These are phyloP conservation scores for Globisporangium radiosum DNA, from an alignment of 352 stramenopile genomes.

Conservation along the genomic window DNA sequence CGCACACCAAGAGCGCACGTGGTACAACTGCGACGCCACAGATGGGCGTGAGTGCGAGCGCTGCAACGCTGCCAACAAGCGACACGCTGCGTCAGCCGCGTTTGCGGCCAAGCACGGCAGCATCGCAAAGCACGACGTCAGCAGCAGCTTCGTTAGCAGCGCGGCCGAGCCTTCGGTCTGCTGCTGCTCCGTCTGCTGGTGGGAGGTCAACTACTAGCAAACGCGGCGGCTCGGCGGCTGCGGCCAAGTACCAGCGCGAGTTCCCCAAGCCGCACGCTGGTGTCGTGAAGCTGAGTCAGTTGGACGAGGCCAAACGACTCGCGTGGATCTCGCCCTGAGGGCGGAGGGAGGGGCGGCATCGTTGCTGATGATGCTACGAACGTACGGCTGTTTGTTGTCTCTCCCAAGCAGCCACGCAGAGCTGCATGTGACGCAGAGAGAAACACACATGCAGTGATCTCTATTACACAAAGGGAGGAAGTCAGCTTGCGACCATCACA, in stretches of 20 bases:
- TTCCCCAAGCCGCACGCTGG: conserved; percentile 49
- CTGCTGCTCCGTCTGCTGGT: too few species aligned
- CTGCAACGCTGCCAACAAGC: not conserved
- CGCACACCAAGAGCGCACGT: conserved; percentile 6
- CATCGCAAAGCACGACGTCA: not conserved
- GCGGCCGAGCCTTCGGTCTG: not conserved
- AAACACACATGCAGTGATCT: conserved; percentile 7
- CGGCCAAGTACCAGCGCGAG: conserved; percentile 43
- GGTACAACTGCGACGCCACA: not conserved
- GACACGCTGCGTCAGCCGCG: not conserved
- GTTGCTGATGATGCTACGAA: too few species aligned
- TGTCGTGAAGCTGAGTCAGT: conserved; percentile 24
- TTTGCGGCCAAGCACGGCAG: conserved; percentile 6
- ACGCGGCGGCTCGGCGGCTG: not conserved
- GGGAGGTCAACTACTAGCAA: not conserved
- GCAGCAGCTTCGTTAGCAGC: not conserved
- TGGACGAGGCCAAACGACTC: conserved; percentile 30
- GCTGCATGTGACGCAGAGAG: not conserved
- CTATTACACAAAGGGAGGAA: not conserved
- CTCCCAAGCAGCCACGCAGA: too few species aligned
- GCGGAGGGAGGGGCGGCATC: not conserved
- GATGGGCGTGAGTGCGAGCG: not conserved
- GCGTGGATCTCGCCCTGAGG: conserved; percentile 34
- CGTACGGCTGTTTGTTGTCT: too few species aligned
- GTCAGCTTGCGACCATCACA: not conserved